Conservation (phyloP, 164 flowering plant genomes). For the Amborella trichopoda region DNA sequence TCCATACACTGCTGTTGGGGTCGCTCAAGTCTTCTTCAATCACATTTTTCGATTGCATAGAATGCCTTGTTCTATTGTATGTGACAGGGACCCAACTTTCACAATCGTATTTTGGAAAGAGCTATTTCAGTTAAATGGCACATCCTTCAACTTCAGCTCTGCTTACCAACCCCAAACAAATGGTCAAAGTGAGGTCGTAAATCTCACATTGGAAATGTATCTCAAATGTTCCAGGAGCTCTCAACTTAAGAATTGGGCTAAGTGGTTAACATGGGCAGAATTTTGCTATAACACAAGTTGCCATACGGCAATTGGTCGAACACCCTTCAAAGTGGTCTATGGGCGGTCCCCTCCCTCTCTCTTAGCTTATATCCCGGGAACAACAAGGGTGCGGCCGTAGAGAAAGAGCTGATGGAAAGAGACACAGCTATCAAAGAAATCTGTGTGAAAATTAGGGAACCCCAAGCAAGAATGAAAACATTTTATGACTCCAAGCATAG, state of each 20-base stretch:
- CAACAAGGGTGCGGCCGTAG: background rate
- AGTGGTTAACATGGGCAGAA: background rate
- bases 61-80: no score
- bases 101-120: background rate
- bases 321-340: background rate
- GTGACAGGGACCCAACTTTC: background rate
- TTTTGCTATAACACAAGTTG: background rate
- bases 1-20: background rate
- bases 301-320: background rate
- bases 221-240: background rate
- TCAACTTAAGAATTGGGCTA: background rate
- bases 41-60: no score
- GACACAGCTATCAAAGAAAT: no score
- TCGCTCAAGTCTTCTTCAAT: background rate
- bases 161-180: conserved; percentile 3
- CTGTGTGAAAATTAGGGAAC: no score
- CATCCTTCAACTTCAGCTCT: background rate
- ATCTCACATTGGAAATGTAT: background rate
- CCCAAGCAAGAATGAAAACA: no score
- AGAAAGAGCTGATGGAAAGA: no score
- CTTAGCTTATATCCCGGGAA: background rate
- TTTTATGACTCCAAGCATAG: no score
- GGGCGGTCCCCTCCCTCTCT: background rate
- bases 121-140: background rate
- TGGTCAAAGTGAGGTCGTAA: background rate